phyloP scores from a whole-genome alignment of 1,284 basidiomycete genomes.

The Ganoderma sp. region DNA sequence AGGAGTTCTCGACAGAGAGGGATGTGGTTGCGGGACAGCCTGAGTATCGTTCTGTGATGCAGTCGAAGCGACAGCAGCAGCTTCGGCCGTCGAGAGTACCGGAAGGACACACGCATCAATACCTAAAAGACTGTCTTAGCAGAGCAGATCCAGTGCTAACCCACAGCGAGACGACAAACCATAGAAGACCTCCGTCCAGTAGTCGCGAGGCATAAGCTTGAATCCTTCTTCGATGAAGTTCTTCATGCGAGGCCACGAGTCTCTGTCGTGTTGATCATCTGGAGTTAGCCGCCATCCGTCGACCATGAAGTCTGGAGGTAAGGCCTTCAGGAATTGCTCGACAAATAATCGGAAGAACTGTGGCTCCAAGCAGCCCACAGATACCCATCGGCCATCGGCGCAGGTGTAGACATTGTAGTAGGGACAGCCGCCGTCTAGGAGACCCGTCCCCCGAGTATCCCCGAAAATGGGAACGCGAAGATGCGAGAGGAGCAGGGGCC shows the following conservation, averaged over 20 bases:
- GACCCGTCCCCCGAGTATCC: slow-evolving; percentile 61
- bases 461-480: slow-evolving; percentile 42
- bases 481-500: slow-evolving; percentile 63
- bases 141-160: background rate
- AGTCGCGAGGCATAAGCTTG: slow-evolving; percentile 61
- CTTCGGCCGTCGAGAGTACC: slow-evolving; percentile 71
- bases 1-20: slow-evolving; percentile 47
- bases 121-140: slow-evolving; percentile 45
- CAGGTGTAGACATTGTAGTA: slow-evolving; percentile 82
- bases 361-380: slow-evolving; percentile 76
- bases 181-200: slow-evolving; percentile 74
- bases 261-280: slow-evolving; percentile 55
- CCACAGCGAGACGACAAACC: slow-evolving; percentile 45
- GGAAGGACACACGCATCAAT: slow-evolving; percentile 81
- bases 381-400: slow-evolving; percentile 76
- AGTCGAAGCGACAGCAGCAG: slow-evolving; percentile 48
- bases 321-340: slow-evolving; percentile 56
- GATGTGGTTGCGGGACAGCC: slow-evolving; percentile 56
- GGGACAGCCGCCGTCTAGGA: slow-evolving; percentile 80
- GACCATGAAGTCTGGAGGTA: slow-evolving; percentile 46
- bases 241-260: slow-evolving; percentile 65
- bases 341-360: slow-evolving; percentile 72
- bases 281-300: slow-evolving; percentile 57
- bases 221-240: slow-evolving; percentile 71
- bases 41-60: slow-evolving; percentile 26